phyloP scores from a whole-genome alignment of 129 eudicot genomes.

The Tanacetum coccineum region DNA sequence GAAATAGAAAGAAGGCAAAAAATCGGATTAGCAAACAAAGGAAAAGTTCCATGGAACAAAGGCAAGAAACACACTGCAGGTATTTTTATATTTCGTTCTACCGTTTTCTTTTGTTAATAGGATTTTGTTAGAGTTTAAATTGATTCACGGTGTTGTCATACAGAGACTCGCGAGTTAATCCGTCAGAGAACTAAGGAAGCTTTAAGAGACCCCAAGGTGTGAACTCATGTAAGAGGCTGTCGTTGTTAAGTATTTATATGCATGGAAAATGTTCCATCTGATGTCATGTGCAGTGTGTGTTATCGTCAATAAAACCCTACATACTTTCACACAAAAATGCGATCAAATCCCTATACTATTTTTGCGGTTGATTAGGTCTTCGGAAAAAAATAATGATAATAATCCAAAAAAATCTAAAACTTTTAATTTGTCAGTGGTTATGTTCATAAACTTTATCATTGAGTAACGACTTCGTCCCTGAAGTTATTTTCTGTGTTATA shows the following conservation, averaged over 20 bases:
- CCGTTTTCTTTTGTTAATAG: not conserved
- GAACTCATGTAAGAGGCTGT: constrained; percentile 87
- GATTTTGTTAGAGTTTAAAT: constrained; percentile 11
- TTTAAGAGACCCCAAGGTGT: constrained; percentile 99
- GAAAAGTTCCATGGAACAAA: constrained; percentile 87
- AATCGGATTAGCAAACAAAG: constrained; percentile 63
- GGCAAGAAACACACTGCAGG: constrained; percentile 75
- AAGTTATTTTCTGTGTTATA: too few species aligned
- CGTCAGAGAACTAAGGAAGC: constrained; percentile 76
- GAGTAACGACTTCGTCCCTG: too few species aligned
- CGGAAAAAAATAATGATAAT: too few species aligned
- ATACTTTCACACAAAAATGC: too few species aligned
- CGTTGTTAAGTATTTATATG: constrained; percentile 13
- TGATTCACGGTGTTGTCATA: constrained; percentile 21
- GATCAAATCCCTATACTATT: too few species aligned
- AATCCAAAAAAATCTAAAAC: too few species aligned
- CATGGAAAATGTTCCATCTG: not conserved
- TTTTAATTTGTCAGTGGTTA: too few species aligned
- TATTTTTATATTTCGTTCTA: constrained; percentile 12
- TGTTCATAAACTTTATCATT: too few species aligned
- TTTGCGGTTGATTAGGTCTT: too few species aligned
- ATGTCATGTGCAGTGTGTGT: not conserved
- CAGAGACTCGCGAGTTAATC: constrained; percentile 86
- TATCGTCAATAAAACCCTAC: too few species aligned
- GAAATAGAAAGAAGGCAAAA: constrained; percentile 48